Evolutionary conservation across 2,329 filamentous ascomycete genomes (phyloP), one percentile per base, ranked within the genome.

Genomic region (Cladosporium sp.): DNA sequence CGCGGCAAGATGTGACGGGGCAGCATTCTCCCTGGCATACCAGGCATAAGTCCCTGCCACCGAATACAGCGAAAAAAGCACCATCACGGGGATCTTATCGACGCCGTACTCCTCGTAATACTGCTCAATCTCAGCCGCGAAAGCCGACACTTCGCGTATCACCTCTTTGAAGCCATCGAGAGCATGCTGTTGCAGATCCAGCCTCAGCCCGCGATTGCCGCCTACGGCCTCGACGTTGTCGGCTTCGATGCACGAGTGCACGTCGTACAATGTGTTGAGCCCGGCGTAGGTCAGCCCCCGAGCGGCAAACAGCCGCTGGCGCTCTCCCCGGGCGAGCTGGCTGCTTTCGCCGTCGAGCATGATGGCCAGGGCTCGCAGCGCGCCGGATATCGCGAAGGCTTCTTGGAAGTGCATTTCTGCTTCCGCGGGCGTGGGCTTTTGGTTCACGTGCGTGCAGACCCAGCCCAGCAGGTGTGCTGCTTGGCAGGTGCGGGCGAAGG

Each of bases 401-500:
- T 71, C 69, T 46, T 71, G 65, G 37, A 70, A 68, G 31, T 70
- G 69, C 29, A 69, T 55, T 26, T 69, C 68, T 14, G 50, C 67
- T 44, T 69, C 69, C 5, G 29, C 57, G 2, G 66, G 44, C 5
- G 62, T 62, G 6, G 69, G 65, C 31, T 67, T 58, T 12, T 71
- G 65, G 49, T 68, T 69, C 31, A 68, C 67, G 52, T 69, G 69
- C 52, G 65, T 50, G 35, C 67, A 69, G 6, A 67, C 68, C 50
- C 64, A 65, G 56, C 68, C 68, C 6, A 71, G 65, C 16, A 70
- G 61, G 44, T 71, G 67, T 1, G 67, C 66, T 16, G 68, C 69
- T 63, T 70, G 69, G 59, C 69, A 69, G 18, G 69, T 67, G 18
- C 68, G 56, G 14, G 69, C 69, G 53, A 69, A 70, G 37, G 69